A percentile compares a stretch with the other conserved stretches of the same genome.
Conservation (phyloP, 1,284 basidiomycete species). For the Tilletia setariae region DNA sequence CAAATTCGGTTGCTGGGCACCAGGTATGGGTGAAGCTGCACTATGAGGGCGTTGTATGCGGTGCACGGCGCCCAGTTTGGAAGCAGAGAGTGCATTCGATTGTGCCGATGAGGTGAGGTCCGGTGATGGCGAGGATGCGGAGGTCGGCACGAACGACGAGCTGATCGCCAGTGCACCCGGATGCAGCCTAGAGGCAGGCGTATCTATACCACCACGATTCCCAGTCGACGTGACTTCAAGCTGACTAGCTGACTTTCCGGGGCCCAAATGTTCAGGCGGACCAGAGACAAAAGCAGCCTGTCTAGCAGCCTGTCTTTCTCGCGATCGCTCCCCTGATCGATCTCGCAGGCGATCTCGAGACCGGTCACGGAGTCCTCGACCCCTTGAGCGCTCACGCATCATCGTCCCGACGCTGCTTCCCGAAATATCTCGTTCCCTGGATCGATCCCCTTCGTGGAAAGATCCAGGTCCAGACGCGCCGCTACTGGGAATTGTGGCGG, state of each 20-base stretch:
- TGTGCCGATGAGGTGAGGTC: neutral
- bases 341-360: neutral
- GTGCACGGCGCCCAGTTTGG: neutral
- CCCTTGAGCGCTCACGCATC: neutral
- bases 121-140: neutral
- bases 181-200: too few relatives aligned
- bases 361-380: neutral
- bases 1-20: too few relatives aligned
- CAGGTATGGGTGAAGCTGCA: neutral
- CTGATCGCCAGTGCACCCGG: too few relatives aligned
- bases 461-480: too few relatives aligned
- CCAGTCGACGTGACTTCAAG: neutral
- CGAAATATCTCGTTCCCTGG: neutral
- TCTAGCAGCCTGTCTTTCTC: slow-evolving; percentile 1
- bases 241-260: too few relatives aligned
- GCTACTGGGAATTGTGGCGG: too few relatives aligned
- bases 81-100: neutral
- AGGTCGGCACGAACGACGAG: neutral
- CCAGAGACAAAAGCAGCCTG: neutral
- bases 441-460: neutral
- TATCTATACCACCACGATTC: neutral
- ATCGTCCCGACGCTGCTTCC: neutral
- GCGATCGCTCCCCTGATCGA: slow-evolving; percentile 5
- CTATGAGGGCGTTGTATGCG: slow-evolving; percentile 4
- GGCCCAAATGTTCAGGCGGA: neutral